A percentile compares a stretch with the other conserved stretches of the same genome.
These are phyloP conservation scores for Suhomyces vadensis DNA, from an alignment of 805 yeast species.

Conservation along the genomic window DNA sequence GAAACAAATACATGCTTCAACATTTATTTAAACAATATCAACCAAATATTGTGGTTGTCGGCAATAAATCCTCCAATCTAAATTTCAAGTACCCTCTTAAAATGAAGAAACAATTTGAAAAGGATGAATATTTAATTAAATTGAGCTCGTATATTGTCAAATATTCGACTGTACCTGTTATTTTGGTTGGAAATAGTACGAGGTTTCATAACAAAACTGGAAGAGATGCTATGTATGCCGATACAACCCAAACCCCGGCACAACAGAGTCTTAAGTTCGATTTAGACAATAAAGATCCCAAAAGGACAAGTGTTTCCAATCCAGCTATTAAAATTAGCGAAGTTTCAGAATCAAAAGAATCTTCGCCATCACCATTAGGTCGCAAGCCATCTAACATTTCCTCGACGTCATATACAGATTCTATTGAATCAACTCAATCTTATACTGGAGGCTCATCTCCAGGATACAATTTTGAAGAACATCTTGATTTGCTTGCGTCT, in stretches of 20 bases:
- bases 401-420: not conserved
- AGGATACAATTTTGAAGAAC: constrained; percentile 4
- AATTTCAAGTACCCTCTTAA: constrained; percentile 44
- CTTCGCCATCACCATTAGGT: not conserved
- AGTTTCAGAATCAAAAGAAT: not conserved
- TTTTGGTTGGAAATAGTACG: constrained; percentile 35
- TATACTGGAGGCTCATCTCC: constrained; percentile 2
- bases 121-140: constrained; percentile 34
- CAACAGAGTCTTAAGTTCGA: constrained; percentile 4
- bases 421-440: constrained; percentile 10
- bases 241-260: not conserved
- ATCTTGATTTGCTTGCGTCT: not conserved
- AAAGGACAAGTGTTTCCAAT: not conserved
- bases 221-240: constrained; percentile 1
- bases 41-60: constrained; percentile 39
- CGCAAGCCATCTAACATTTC: not conserved
- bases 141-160: constrained; percentile 39
- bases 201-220: constrained; percentile 15
- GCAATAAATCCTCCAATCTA: constrained; percentile 40
- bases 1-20: constrained; percentile 37
- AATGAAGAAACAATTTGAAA: constrained; percentile 19
- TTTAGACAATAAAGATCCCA: not conserved
- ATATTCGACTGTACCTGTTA: constrained; percentile 41
- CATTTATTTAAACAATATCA: constrained; percentile 43
- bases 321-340: not conserved